Evolutionary conservation across 176 grass and related monocot species (phyloP).

Genomic region (Pharus latifolius): DNA sequence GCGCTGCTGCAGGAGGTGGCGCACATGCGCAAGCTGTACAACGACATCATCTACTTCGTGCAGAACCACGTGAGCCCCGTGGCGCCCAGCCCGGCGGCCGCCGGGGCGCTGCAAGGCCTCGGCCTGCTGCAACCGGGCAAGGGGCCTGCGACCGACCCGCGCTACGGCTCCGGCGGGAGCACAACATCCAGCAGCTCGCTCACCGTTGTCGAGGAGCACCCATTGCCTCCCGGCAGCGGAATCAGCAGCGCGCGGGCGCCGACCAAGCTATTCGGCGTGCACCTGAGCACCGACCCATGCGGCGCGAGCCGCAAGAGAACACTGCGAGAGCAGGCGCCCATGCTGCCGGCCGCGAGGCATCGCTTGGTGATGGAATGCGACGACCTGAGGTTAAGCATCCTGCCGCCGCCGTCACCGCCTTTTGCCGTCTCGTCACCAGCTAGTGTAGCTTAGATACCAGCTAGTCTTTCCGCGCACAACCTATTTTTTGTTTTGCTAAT

Average conservation of each 20-base stretch:
- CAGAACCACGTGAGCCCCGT: slow-evolving; percentile 54
- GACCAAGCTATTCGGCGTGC: slow-evolving; percentile 49
- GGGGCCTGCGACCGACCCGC: background rate
- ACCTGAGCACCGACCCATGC: background rate
- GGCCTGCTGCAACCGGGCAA: background rate
- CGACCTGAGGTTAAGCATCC: slow-evolving; percentile 34
- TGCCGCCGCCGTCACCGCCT: background rate
- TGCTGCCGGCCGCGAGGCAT: slow-evolving; percentile 25
- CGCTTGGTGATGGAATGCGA: slow-evolving; percentile 16
- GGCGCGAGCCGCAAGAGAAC: slow-evolving; percentile 20
- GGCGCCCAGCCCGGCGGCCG: slow-evolving; percentile 34
- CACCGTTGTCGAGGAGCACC: slow-evolving; percentile 40
- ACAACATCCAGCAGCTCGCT: slow-evolving; percentile 54
- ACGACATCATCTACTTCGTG: slow-evolving; percentile 65
- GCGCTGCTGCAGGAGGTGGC: slow-evolving; percentile 33
- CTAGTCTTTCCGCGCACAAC: background rate
- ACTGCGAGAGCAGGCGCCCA: slow-evolving; percentile 2
- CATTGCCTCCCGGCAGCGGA: slow-evolving; percentile 2
- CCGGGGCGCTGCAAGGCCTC: background rate
- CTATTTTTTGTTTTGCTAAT: background rate
- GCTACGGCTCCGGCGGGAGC: slow-evolving; percentile 21
- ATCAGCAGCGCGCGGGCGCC: background rate
- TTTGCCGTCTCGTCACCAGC: background rate
- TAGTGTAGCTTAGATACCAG: background rate
- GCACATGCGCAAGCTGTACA: slow-evolving; percentile 59